Percentiles rank a stretch among this genome's conserved stretches.
phyloP scores from a whole-genome alignment of 2,329 filamentous ascomycete genomes.

The Colletotrichum lini region DNA sequence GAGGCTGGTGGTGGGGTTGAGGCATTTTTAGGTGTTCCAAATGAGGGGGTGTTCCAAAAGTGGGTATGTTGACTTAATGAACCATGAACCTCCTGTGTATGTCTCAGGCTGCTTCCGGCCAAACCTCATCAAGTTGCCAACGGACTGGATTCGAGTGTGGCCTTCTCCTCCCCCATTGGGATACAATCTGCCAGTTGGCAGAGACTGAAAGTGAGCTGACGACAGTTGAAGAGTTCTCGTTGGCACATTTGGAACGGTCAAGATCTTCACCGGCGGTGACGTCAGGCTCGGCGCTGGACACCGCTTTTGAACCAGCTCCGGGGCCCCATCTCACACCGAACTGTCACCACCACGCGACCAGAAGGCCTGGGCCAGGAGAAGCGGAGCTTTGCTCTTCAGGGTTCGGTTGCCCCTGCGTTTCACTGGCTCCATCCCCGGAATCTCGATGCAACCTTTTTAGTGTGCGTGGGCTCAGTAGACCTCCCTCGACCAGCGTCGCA shows the following conservation, averaged over 20 bases:
- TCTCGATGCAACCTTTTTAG: constrained; percentile 32
- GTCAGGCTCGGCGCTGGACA: constrained; percentile 26
- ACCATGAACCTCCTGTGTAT: no score
- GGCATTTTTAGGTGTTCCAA: no score
- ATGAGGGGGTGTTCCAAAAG: no score
- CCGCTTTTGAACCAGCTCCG: constrained; percentile 26
- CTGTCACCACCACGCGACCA: constrained; percentile 13
- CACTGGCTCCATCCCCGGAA: constrained; percentile 4
- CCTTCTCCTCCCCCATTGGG: no score
- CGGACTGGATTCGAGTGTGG: neutral
- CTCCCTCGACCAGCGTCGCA: constrained; percentile 15
- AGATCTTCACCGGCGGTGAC: constrained; percentile 16
- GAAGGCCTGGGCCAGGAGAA: neutral
- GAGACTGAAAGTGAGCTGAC: neutral
- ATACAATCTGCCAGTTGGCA: neutral
- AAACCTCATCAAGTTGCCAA: neutral
- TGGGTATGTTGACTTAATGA: no score
- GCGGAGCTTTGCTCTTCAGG: constrained; percentile 7
- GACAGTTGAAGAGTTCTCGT: neutral
- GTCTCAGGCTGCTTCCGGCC: neutral
- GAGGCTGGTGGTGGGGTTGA: no score
- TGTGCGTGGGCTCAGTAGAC: neutral
- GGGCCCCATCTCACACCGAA: neutral
- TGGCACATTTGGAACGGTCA: neutral
- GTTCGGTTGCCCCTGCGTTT: constrained; percentile 15